phyloP scores from a whole-genome alignment of 108 stramenopile species.

The Nannochloropsis oceanica region DNA sequence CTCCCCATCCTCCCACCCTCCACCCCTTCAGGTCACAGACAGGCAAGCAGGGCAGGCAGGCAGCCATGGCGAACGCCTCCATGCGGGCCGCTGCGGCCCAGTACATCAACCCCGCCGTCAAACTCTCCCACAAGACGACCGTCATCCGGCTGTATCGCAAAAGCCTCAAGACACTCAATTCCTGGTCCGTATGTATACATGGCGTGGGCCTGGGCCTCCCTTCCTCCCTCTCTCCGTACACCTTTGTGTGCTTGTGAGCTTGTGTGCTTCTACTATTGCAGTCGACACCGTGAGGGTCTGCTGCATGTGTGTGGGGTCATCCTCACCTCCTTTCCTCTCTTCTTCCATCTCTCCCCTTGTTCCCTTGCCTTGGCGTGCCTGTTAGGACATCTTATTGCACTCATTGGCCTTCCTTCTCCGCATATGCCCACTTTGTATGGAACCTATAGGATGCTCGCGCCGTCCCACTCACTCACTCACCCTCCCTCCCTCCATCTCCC shows the following conservation, averaged over 20 bases:
- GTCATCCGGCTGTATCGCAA: conserved; percentile 28
- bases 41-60: neutral
- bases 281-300: too few species aligned
- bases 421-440: too few species aligned
- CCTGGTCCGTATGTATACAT: conserved; percentile 46
- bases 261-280: too few species aligned
- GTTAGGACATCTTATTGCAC: too few species aligned
- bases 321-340: neutral
- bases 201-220: too few species aligned
- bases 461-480: neutral
- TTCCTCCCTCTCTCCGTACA: neutral
- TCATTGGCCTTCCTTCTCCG: too few species aligned
- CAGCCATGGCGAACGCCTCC: conserved; percentile 4
- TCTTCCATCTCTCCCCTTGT: neutral
- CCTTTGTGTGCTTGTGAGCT: neutral
- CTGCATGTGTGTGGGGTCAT: neutral
- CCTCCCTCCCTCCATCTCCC: too few species aligned
- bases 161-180: conserved; percentile 17
- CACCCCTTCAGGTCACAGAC: neutral
- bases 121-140: conserved; percentile 18
- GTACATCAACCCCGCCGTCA: conserved; percentile 8
- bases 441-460: too few species aligned
- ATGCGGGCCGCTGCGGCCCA: conserved; percentile 22
- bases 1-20: too few species aligned
- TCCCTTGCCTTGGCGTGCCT: neutral